Percentiles rank a stretch among this genome's conserved stretches.
Conservation (phyloP, 2,329 filamentous ascomycete genomes). For the Aspergillus nomiae region DNA sequence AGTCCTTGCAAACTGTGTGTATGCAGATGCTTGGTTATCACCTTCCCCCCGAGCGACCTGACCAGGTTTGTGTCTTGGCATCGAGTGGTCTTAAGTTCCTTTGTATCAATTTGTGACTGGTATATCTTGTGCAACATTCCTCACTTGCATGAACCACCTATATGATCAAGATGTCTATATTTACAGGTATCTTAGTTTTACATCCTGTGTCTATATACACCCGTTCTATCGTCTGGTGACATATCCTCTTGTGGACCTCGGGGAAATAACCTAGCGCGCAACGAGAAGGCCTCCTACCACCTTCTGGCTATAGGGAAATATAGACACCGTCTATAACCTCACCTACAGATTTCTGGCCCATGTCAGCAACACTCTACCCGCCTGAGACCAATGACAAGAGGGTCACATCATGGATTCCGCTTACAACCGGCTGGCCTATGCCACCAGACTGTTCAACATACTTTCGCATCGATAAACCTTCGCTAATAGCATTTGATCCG, state of each 20-base stretch:
- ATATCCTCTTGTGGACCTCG: not conserved
- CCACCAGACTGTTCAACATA: not conserved
- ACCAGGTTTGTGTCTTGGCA: not conserved
- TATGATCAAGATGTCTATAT: not conserved
- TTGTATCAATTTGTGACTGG: not conserved
- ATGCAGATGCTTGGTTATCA: rapidly evolving
- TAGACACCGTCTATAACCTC: rapidly evolving
- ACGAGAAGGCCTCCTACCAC: rapidly evolving
- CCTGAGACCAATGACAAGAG: not conserved
- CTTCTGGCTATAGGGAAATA: no score
- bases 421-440: not conserved
- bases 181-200: not conserved
- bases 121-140: not conserved
- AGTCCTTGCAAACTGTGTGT: not conserved
- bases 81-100: not conserved
- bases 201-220: not conserved
- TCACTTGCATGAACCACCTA: not conserved
- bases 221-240: not conserved
- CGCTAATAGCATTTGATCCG: not conserved
- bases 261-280: not conserved
- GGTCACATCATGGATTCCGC: not conserved
- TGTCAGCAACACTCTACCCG: not conserved
- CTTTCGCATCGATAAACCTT: not conserved
- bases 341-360: rapidly evolving
- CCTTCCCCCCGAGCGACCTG: rapidly evolving